Percentiles rank a stretch among this genome's conserved stretches.
Evolutionary conservation across 1,284 basidiomycete genomes (phyloP).

Genomic region (Irpex lacteus): DNA sequence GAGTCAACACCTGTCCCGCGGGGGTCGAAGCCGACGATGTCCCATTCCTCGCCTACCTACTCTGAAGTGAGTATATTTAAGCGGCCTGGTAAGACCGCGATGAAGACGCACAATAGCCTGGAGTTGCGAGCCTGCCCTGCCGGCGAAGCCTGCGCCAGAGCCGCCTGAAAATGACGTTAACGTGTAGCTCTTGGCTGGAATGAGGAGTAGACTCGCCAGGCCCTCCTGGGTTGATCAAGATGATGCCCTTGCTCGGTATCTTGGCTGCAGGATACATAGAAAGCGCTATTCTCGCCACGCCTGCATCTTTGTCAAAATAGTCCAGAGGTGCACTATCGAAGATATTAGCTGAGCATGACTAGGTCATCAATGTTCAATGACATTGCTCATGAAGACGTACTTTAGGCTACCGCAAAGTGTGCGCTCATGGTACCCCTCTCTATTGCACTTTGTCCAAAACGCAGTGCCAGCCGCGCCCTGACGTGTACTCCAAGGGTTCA

Average conservation of each 20-base stretch:
- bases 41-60: constrained; percentile 32
- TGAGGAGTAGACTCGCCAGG: constrained; percentile 12
- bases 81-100: not conserved
- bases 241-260: constrained; percentile 19
- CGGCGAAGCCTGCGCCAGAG: constrained; percentile 17
- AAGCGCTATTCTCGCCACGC: constrained; percentile 23
- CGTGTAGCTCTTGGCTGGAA: not conserved
- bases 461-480: not conserved
- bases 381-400: not conserved
- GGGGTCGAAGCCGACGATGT: constrained; percentile 43
- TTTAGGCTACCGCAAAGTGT: not conserved
- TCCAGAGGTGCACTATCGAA: constrained; percentile 25
- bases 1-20: constrained; percentile 36
- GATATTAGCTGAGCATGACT: not conserved
- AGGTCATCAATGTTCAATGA: no score
- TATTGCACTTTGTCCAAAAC: not conserved
- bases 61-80: not conserved
- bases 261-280: constrained; percentile 21
- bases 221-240: constrained; percentile 26
- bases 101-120: constrained; percentile 17
- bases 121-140: constrained; percentile 8
- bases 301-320: constrained; percentile 22
- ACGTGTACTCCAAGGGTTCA: not conserved
- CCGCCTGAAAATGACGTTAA: constrained; percentile 8
- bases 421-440: not conserved